phyloP scores from a whole-genome alignment of 345 rosid genomes.

The Eucalyptus melliodora region DNA sequence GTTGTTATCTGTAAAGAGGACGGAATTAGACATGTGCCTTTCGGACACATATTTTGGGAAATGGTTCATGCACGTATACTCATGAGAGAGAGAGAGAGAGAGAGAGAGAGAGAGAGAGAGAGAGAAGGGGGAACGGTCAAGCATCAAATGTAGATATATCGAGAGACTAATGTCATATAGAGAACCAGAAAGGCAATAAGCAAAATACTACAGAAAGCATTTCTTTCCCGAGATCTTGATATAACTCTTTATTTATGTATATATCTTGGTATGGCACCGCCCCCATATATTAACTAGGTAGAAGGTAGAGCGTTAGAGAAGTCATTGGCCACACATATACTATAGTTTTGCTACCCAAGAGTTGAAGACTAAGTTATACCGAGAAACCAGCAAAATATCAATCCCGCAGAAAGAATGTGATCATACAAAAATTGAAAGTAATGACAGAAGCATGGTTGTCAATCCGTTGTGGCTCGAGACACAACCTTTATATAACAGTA shows the following conservation, averaged over 20 bases:
- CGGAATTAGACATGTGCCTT: background rate
- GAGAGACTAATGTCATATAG: background rate
- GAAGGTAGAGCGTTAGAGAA: background rate
- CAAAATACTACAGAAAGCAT: background rate
- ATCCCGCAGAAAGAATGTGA: background rate
- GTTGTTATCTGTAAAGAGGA: constrained; percentile 50
- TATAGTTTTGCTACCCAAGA: background rate
- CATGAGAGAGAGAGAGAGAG: background rate
- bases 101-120: background rate
- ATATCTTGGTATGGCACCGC: background rate
- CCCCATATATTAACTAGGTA: background rate
- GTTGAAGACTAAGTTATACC: background rate
- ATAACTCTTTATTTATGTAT: background rate
- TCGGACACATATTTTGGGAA: background rate
- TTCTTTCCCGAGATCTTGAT: background rate
- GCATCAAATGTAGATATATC: background rate
- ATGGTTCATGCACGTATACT: background rate
- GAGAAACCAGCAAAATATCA: background rate
- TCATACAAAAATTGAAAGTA: background rate
- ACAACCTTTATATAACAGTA: background rate
- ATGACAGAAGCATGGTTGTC: background rate
- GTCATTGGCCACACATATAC: background rate
- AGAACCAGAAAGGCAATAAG: background rate
- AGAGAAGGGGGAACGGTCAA: background rate
- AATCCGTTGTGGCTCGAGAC: background rate